phyloP scores from a whole-genome alignment of 371 early-diverging fungal species.

The Mucor indicus region DNA sequence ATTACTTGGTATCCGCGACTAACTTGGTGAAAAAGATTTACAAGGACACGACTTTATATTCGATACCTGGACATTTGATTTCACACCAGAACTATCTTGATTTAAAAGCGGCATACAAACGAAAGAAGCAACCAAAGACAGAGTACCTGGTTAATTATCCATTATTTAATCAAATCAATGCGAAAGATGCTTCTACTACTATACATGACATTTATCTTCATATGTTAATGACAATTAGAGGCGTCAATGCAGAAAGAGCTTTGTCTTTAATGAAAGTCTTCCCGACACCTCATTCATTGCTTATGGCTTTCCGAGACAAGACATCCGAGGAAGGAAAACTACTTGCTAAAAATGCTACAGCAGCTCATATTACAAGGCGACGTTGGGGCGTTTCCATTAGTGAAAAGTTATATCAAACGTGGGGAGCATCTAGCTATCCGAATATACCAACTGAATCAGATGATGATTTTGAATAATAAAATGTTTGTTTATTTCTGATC shows the following conservation, averaged over 20 bases:
- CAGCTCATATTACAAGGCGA: constrained; percentile 37
- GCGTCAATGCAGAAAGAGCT: constrained; percentile 84
- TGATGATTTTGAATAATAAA: background rate
- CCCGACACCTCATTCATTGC: constrained; percentile 62
- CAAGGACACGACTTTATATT: constrained; percentile 45
- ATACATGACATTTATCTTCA: constrained; percentile 72
- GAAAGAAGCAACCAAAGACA: background rate
- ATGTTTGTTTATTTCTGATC: background rate
- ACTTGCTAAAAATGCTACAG: constrained; percentile 34
- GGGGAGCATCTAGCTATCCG: constrained; percentile 41
- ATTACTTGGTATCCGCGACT: constrained; percentile 66
- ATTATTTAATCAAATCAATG: constrained; percentile 60
- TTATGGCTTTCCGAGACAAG: constrained; percentile 39
- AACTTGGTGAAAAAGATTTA: constrained; percentile 46
- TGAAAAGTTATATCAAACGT: constrained; percentile 54
- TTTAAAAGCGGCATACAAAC: constrained; percentile 35
- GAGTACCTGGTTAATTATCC: constrained; percentile 56
- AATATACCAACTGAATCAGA: background rate
- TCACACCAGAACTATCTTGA: constrained; percentile 49
- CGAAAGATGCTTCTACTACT: constrained; percentile 64
- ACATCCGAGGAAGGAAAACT: constrained; percentile 25
- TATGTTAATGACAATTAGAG: constrained; percentile 80
- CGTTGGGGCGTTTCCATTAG: constrained; percentile 53
- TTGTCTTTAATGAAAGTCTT: constrained; percentile 61
- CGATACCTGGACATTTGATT: constrained; percentile 56